phyloP scores from a whole-genome alignment of 2,329 filamentous ascomycete species.

The Aspergillus nomiae region DNA sequence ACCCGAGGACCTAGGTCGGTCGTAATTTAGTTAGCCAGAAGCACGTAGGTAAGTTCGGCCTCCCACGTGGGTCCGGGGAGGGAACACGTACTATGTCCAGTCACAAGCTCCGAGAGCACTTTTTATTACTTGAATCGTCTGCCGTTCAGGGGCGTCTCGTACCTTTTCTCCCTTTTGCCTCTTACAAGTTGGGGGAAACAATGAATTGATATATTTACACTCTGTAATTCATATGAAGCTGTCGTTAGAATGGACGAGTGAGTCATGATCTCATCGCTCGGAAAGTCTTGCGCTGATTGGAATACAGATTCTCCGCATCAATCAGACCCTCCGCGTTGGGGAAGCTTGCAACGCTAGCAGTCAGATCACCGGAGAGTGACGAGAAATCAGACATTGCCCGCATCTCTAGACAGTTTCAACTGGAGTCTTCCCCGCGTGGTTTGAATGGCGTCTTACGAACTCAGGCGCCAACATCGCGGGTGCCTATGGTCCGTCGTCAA shows the following conservation, averaged over 20 bases:
- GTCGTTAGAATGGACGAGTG: conserved; percentile 35
- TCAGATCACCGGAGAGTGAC: conserved; percentile 32
- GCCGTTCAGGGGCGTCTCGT: background rate
- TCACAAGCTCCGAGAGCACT: background rate
- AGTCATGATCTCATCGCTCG: conserved; percentile 6
- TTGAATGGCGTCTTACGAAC: conserved; percentile 40
- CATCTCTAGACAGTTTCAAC: conserved; percentile 35
- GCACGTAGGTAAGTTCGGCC: background rate
- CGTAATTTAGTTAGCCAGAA: background rate
- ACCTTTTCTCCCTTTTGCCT: background rate
- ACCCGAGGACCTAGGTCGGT: conserved; percentile 8
- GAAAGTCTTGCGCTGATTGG: conserved; percentile 14
- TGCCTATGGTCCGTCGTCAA: conserved; percentile 39
- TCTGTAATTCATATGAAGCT: background rate
- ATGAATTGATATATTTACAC: background rate
- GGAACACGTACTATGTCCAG: background rate
- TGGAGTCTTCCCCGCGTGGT: conserved; percentile 28
- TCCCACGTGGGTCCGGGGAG: conserved; percentile 1
- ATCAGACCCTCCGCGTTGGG: conserved; percentile 47
- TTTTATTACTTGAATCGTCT: background rate
- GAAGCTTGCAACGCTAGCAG: conserved; percentile 46
- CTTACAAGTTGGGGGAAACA: background rate
- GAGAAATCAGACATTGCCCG: conserved; percentile 39
- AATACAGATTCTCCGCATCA: conserved; percentile 32
- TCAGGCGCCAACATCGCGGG: conserved; percentile 39